Conservation (phyloP, 768 basidiomycete genomes). For the Tremella yokohamensis region DNA sequence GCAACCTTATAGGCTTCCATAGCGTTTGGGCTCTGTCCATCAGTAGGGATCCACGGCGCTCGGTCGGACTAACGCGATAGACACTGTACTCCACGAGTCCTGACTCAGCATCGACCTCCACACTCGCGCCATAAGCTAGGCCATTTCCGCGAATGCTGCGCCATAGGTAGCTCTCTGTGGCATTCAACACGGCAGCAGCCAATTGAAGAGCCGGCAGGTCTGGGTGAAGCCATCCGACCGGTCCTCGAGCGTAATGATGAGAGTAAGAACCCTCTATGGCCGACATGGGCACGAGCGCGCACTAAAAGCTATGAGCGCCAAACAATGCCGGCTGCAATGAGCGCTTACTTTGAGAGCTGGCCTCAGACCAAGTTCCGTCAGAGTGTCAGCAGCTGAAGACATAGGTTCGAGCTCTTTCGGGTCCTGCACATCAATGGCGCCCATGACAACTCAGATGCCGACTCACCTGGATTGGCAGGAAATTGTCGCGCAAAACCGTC, state of each 20-base stretch:
- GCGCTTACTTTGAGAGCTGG: constrained; percentile 65
- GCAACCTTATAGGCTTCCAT: constrained; percentile 76
- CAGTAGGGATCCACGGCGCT: background rate
- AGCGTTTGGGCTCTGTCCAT: constrained; percentile 42
- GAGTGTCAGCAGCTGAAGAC: constrained; percentile 63
- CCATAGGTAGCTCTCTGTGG: constrained; percentile 93
- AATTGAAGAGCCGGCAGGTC: constrained; percentile 81
- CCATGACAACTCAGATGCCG: background rate
- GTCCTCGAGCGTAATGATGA: constrained; percentile 70
- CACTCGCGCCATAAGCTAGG: constrained; percentile 85
- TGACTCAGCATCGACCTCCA: constrained; percentile 69
- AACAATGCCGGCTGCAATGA: background rate
- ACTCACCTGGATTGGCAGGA: constrained; percentile 63
- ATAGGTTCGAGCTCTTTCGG: constrained; percentile 55
- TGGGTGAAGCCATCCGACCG: constrained; percentile 73
- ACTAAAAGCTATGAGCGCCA: constrained; percentile 54
- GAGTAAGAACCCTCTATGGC: constrained; percentile 92
- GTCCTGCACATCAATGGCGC: background rate
- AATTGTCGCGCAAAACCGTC: constrained; percentile 69
- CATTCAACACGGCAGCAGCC: constrained; percentile 82
- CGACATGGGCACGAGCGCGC: constrained; percentile 78
- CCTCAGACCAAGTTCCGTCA: constrained; percentile 70
- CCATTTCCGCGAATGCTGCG: constrained; percentile 88
- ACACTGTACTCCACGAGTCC: constrained; percentile 72
- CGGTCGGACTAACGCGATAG: constrained; percentile 57